Evolutionary conservation across 1,284 basidiomycete species (phyloP), one percentile per base, ranked within the genome.

Genomic region (Fistulina hepatica): DNA sequence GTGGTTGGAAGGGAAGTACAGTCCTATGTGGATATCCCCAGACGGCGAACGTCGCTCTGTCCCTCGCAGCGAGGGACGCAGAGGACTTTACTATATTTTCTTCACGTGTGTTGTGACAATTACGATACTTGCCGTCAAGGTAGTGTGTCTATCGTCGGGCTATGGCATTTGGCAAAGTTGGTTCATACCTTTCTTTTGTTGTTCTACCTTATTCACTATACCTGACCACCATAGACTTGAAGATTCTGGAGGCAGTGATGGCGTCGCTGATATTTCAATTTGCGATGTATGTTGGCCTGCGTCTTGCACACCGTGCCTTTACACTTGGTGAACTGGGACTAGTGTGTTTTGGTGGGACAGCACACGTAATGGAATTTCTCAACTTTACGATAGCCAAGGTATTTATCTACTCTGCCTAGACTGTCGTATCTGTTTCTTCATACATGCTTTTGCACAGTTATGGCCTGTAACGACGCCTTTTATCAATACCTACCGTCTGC

Each of bases 261-360:
- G 73, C 76, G 16, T 78, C 89, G 0, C 55, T 86, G 32, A 88
- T 94, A 60, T 97, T 85, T 58, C 95, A 98, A 55, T 81, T 90
- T 49, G 80, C 86, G 31, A 66, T 97, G 37, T 98, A 97, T 55
- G 71, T 84, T 34, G 86, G 86, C 37, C 75, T 95, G 34, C 74
- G 94, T 16, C 68, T 99, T 22, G 94, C 92, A 1, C 81, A 95
- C 48, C 76, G 84, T 17, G 89, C 88, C 10, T 94, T 97, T 59
- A 98, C 94, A 0, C 69, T 98, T 2, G 95, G 95, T 33, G 95
- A 99, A 57, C 71, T 97, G 8, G 81, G 81, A 13, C 64, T 97
- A 16, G 84, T 95, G 11, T 81, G 82, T 25, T 85, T 88, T 47
- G 85, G 91, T 30, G 91, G 86, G 12, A 86, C 91, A 1, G 81